Percentiles rank a stretch among this genome's conserved stretches.
Conservation (phyloP, 805 yeast genomes). For the Candida chauliodis region DNA sequence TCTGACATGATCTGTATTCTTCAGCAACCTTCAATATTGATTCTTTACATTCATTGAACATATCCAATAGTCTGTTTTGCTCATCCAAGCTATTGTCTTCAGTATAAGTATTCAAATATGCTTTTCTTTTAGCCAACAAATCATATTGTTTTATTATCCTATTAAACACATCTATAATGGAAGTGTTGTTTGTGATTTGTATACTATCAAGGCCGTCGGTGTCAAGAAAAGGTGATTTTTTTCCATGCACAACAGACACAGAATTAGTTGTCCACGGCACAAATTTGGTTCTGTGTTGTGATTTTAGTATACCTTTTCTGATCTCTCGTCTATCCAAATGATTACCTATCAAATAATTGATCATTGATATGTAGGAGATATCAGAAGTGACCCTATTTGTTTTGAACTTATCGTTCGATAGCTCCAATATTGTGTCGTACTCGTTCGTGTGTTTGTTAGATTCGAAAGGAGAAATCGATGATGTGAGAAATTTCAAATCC, state of each 20-base stretch:
- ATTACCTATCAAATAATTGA: conserved; percentile 64
- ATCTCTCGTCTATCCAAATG: conserved; percentile 66
- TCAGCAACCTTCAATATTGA: conserved; percentile 41
- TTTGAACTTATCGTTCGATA: conserved; percentile 72
- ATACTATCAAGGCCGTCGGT: conserved; percentile 56
- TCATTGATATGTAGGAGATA: conserved; percentile 60
- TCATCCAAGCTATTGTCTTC: conserved; percentile 43
- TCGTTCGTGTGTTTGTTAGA: conserved; percentile 63
- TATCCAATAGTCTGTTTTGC: conserved; percentile 42
- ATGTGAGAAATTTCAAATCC: conserved; percentile 51
- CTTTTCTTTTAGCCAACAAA: conserved; percentile 70
- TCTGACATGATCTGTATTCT: conserved; percentile 45
- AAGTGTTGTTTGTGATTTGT: conserved; percentile 79
- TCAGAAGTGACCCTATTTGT: conserved; percentile 53
- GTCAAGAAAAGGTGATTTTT: conserved; percentile 58
- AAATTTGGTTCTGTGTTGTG: conserved; percentile 66
- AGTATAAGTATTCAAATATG: conserved; percentile 77
- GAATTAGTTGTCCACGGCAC: conserved; percentile 85
- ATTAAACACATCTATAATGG: conserved; percentile 62
- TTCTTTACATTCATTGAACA: conserved; percentile 49
- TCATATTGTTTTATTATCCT: conserved; percentile 77
- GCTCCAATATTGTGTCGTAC: conserved; percentile 79
- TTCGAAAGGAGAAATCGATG: conserved; percentile 41
- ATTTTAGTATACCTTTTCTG: conserved; percentile 60
- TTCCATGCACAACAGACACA: conserved; percentile 73